phyloP scores from a whole-genome alignment of 2,329 filamentous ascomycete genomes.

The Xylariaceae sp. region DNA sequence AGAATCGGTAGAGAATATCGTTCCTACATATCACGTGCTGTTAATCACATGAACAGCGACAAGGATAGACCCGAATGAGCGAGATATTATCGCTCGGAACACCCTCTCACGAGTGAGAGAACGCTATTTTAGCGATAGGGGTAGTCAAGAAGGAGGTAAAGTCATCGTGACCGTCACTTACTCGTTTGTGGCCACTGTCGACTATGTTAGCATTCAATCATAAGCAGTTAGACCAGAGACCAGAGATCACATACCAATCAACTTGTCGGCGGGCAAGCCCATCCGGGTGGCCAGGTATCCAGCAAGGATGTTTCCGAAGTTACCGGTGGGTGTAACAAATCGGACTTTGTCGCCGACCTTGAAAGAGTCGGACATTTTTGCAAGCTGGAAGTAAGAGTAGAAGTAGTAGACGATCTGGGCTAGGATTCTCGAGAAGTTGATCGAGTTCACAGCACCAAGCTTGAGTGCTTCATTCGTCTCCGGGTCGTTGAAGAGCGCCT shows the following conservation, averaged over 20 bases:
- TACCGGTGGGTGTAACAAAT: conserved; percentile 89
- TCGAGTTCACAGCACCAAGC: conserved; percentile 90
- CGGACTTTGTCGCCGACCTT: conserved; percentile 64
- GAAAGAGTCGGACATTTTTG: conserved; percentile 54
- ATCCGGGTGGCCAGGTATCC: conserved; percentile 90
- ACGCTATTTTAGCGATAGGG: not conserved
- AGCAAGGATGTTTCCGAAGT: conserved; percentile 88
- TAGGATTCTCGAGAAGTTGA: conserved; percentile 92
- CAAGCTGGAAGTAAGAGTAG: conserved; percentile 82
- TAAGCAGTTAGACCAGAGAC: not conserved
- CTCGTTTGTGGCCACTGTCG: conserved; percentile 77
- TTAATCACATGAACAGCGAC: conserved; percentile 1
- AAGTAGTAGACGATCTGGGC: conserved; percentile 98
- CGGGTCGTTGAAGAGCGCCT: conserved; percentile 81
- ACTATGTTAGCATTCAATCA: not conserved
- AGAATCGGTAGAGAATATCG: conserved; percentile 94
- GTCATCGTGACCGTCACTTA: not conserved
- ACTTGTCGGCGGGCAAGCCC: conserved; percentile 81
- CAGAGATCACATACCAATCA: conserved; percentile 46
- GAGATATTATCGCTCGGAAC: too few relatives aligned
- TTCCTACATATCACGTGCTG: conserved; percentile 46
- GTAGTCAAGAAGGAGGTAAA: not conserved
- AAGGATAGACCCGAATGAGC: not conserved
- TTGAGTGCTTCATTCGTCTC: conserved; percentile 77
- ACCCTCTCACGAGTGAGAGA: not conserved